Evolutionary conservation across 345 rosid species (phyloP), one percentile per base, ranked within the genome.

Genomic region (Toxicodendron radicans): DNA sequence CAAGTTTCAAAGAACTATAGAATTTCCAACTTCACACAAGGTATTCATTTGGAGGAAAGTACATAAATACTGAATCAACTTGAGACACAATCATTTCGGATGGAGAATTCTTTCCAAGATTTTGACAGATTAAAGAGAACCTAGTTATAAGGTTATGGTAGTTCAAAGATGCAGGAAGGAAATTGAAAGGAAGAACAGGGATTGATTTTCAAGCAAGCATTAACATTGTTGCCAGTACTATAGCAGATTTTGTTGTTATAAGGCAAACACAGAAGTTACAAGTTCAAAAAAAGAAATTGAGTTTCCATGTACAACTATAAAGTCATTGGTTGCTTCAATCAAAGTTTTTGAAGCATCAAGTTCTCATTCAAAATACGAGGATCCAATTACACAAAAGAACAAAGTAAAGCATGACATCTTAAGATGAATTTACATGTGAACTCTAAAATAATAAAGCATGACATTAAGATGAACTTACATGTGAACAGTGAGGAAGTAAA

Each of bases 381-480:
- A 49, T 56, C 72, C 51, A 69, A n/a, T 69, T n/a, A 38, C 12
- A 53, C 38, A 41, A 14, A 49, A 57, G 17, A 48, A 58, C 16
- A 5, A 54, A 58, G 51, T 0, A 14, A 52, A 63, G 48, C 52
- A 20, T 48, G 21, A 20, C 10, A 51, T 16, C 21, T 54, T 8
- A 62, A 21, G 51, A 38, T 51, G 61, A 70, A 84, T 88, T 73
- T 75, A 88, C 93, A 51, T 77, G 64, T 18, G 86, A 70, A 79
- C 73, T 74, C 41, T 35, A 35, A 46, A 58, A 21, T 8, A 53
- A 57, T 0, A 14, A 63, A 63, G 32, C 52, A 20, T 45, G 8
- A 38, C 43, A 38, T 38, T 38, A 35, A 35, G 38, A 35, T 35
- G 38, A 35, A 35, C 38, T 35, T 35, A 35, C 38, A 35, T 35